Evolutionary conservation across 1,284 basidiomycete species (phyloP).

Genomic region (Grifola frondosa): DNA sequence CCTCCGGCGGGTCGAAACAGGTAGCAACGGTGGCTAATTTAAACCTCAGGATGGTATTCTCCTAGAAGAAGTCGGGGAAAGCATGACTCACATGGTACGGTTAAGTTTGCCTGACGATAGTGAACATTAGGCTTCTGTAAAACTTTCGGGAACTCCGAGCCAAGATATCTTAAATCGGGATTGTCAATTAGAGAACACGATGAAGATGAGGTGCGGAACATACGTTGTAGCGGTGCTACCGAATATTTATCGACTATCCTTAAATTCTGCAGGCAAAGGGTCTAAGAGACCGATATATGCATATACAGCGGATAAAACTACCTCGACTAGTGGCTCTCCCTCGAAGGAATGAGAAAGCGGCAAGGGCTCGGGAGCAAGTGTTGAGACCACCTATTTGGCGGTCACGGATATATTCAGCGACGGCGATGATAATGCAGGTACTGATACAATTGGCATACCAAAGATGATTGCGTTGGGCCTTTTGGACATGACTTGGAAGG

Average conservation of each 20-base stretch:
- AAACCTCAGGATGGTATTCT: constrained; percentile 6
- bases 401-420: constrained; percentile 13
- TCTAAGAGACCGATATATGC: background rate
- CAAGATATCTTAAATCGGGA: constrained; percentile 71
- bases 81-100: constrained; percentile 54
- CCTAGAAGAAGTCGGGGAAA: constrained; percentile 5
- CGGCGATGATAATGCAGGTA: constrained; percentile 1
- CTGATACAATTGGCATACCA: constrained; percentile 47
- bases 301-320: constrained; percentile 38
- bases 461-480: constrained; percentile 81
- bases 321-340: constrained; percentile 70
- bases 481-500: constrained; percentile 33
- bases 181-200: constrained; percentile 7
- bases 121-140: constrained; percentile 69
- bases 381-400: constrained; percentile 66
- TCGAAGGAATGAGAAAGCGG: constrained; percentile 59
- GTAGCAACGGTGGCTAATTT: constrained; percentile 59
- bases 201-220: constrained; percentile 28
- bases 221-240: constrained; percentile 85
- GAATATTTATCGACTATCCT: constrained; percentile 87
- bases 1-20: constrained; percentile 68
- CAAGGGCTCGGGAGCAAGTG: constrained; percentile 69
- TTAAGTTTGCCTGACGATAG: constrained; percentile 83
- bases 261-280: constrained; percentile 48
- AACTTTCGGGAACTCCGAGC: constrained; percentile 70